Base-by-base conservation (phyloP, 305 asterid genomes). In the Fraxinus paxiana region DNA sequence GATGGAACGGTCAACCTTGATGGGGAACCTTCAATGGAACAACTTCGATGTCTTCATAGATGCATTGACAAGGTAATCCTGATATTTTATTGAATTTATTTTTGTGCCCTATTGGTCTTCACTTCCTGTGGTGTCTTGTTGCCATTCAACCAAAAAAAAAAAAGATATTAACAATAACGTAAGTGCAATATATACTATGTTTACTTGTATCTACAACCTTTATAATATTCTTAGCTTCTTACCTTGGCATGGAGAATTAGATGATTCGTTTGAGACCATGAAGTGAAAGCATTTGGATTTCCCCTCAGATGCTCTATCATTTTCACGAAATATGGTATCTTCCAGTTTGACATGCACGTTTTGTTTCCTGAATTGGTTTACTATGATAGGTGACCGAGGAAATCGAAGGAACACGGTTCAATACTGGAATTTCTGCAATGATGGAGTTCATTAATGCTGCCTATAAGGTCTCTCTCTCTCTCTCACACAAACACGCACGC, bases 391-490 rank as follows among this genome's bases (percentile, higher is more conserved):
- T 96, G 20, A 91, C 96, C 0, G 96, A 89, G 87, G 99, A 96
- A 91, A 87, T 91, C 82, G 99, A 96, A 92, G 97, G 89, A 84
- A 96, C 97, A 3, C 85, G 99, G 74, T 96, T 94, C 89, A 96
- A 94, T 83, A 96, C 99, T 69, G 99, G 98, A 83, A 94, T 96
- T 85, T 96, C 99, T 85, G 97, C 99, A 65, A 91, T 96, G 99
- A 96, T 96, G 99, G 99, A 94, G 91, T 96, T 96, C 86, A 88
- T 86, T 54, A 96, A 96, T 84, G 95, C 97, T 56, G 98, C 98
- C 56, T 87, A 94, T 89, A 96, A 96, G 99, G 99, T 95, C 15
- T 37, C 82, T 18, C 73, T 33, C 82, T 26, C 76, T 78, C 13
- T 63, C 35, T n/a, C 51, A 48, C 38, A 13, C 72, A 1, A 61